Evolutionary conservation across 495 filamentous ascomycete genomes (phyloP).

Genomic region (Trichoderma erinaceum): DNA sequence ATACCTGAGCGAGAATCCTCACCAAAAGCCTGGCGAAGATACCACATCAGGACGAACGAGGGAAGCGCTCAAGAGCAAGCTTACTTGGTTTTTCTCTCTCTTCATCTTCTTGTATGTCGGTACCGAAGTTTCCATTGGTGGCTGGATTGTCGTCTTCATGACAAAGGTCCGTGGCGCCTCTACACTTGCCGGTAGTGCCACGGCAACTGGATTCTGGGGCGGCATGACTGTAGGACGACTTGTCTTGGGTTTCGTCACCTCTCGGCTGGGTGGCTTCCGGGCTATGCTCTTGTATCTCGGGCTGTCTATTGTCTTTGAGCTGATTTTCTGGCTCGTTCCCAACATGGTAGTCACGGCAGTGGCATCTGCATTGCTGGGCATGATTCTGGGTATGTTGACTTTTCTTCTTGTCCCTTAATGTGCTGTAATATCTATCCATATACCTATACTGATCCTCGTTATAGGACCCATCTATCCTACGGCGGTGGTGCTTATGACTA

Average conservation of each 20-base stretch:
- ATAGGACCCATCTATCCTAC: conserved; percentile 78
- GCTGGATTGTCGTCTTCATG: conserved; percentile 86
- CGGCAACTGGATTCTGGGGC: conserved; percentile 81
- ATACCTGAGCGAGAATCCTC: conserved; percentile 43
- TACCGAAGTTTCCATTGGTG: conserved; percentile 72
- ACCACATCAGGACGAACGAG: conserved; percentile 31
- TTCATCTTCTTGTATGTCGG: conserved; percentile 81
- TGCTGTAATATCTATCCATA: not conserved
- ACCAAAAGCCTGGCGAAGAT: conserved; percentile 26
- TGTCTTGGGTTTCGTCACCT: conserved; percentile 60
- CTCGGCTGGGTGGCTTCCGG: conserved; percentile 63
- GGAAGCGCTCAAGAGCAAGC: conserved; percentile 26
- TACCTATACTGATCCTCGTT: conserved; percentile 40
- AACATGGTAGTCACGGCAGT: conserved; percentile 69
- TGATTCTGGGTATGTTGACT: not conserved
- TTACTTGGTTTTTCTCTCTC: conserved; percentile 70
- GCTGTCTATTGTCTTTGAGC: conserved; percentile 59
- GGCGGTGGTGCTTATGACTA: conserved; percentile 64
- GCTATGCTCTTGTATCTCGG: conserved; percentile 54
- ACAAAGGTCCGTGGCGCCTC: conserved; percentile 67
- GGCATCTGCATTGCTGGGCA: conserved; percentile 64
- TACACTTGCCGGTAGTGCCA: conserved; percentile 65
- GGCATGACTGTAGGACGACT: conserved; percentile 74
- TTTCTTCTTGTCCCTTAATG: not conserved
- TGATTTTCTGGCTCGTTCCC: conserved; percentile 79